phyloP scores from a whole-genome alignment of 805 yeast species.

The Cyberlindnera misumaiensis region DNA sequence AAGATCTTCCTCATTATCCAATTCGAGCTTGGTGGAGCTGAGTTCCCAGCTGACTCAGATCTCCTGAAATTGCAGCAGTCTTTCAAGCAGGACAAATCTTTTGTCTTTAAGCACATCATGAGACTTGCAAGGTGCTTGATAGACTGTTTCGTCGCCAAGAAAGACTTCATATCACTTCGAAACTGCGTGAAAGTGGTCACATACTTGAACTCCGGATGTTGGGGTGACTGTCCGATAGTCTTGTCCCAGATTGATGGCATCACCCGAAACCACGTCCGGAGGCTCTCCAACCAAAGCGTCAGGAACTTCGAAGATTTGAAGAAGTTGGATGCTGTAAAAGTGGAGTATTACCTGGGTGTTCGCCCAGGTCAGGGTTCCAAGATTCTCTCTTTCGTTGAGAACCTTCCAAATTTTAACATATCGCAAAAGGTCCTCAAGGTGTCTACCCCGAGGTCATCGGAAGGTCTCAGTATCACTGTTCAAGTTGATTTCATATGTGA shows the following conservation, averaged over 20 bases:
- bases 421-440: constrained; percentile 12
- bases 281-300: constrained; percentile 31
- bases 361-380: constrained; percentile 35
- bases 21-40: constrained; percentile 44
- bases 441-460: background rate
- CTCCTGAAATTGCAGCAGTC: constrained; percentile 31
- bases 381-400: constrained; percentile 27
- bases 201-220: constrained; percentile 37
- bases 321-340: constrained; percentile 24
- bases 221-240: constrained; percentile 43
- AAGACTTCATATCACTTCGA: constrained; percentile 36
- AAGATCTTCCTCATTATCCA: constrained; percentile 40
- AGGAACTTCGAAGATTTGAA: constrained; percentile 26
- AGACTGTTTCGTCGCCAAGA: constrained; percentile 35
- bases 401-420: constrained; percentile 32
- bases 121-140: constrained; percentile 38
- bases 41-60: constrained; percentile 38
- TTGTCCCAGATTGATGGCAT: constrained; percentile 43
- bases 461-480: background rate
- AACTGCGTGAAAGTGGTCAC: constrained; percentile 33
- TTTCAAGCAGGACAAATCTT: constrained; percentile 37
- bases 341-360: constrained; percentile 36
- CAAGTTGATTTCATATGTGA: constrained; percentile 18
- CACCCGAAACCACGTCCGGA: constrained; percentile 35
- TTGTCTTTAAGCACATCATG: constrained; percentile 35